Evolutionary conservation across 1,284 basidiomycete genomes (phyloP).

Genomic region (Anthracocystis walkeri): DNA sequence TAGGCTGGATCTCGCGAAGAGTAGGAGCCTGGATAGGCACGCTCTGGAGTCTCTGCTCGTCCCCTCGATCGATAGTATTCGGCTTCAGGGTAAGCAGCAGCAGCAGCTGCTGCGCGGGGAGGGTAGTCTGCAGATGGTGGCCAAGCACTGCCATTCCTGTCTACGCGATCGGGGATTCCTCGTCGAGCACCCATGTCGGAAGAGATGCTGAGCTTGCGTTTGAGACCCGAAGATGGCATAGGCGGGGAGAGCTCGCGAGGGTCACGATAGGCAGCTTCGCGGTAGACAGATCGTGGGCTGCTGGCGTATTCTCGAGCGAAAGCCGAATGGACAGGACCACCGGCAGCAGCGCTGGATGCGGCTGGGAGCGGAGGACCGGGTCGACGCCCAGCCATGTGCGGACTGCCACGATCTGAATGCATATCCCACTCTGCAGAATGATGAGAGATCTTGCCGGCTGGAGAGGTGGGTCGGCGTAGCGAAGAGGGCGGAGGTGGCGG

Average conservation of each 20-base stretch:
- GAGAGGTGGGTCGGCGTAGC: constrained; percentile 39
- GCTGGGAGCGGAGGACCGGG: constrained; percentile 19
- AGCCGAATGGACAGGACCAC: constrained; percentile 13
- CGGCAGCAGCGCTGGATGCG: constrained; percentile 8
- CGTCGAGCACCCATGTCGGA: constrained; percentile 29
- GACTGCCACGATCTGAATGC: constrained; percentile 44
- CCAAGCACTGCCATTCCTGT: constrained; percentile 28
- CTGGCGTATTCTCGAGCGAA: constrained; percentile 33
- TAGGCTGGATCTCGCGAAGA: constrained; percentile 34
- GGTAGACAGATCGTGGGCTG: constrained; percentile 36
- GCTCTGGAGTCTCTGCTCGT: constrained; percentile 38
- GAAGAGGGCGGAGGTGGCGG: constrained; percentile 24
- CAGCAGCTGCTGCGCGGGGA: constrained; percentile 9
- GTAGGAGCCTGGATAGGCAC: constrained; percentile 29
- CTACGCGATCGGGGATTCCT: constrained; percentile 22
- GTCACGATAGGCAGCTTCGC: constrained; percentile 40
- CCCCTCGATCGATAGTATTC: constrained; percentile 33
- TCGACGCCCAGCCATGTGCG: constrained; percentile 24
- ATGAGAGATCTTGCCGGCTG: constrained; percentile 37
- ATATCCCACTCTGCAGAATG: constrained; percentile 49
- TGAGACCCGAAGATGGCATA: constrained; percentile 11
- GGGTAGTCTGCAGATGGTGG: constrained; percentile 21
- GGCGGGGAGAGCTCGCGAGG: constrained; percentile 40
- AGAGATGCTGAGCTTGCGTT: constrained; percentile 45
- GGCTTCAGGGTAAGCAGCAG: constrained; percentile 21